Base-by-base conservation (phyloP, 768 basidiomycete species). In the Lentinula edodes region DNA sequence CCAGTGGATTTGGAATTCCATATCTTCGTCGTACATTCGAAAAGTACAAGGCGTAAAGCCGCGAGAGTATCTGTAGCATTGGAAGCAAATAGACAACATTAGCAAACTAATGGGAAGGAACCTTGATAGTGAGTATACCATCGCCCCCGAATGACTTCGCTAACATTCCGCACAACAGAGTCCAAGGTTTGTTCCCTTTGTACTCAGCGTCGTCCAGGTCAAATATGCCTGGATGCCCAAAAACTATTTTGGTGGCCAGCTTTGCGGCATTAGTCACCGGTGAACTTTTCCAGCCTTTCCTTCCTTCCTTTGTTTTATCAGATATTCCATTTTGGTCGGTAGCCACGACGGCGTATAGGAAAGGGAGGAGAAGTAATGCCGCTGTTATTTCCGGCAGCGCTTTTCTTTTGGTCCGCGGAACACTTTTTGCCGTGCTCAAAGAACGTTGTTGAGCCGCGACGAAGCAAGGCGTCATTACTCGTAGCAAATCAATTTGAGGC, bases 401-500 rank as follows among this genome's bases (percentile, higher is more conserved):
- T 23, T 43, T 56, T 34, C 41, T 43, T 12, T 50, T 50, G n/a
- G 20, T 32, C 36, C n/a, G 16, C 45, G 58, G 34, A 18, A 36
- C 28, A 23, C 9, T n/a, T 66, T 77, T 81, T 0, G 71, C 69
- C 58, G 66, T 70, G 66, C 85, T 83, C 3, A 81, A 75, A 42
- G 13, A 32, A 23, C 28, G 55, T 43, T 56, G 55, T 23, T 90
- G 75, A 8, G 75, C 73, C 32, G 76, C 64, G 3, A 80, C 54
- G 13, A 73, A 68, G 28, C 39, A 42, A 7, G 63, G 60, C 9
- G 23, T 71, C 9, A 82, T 58, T 5, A 75, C 70, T 61, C 69
- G 73, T 16, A 98, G 76, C 0, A 98, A 72, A 10, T 74, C 68
- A 10, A 83, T 68, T 62, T 86, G 84, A 16, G 82, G 78, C 0